Evolutionary conservation across 257 asterid genomes (phyloP), one percentile per base, ranked within the genome.

Genomic region (Petunia axillaris): DNA sequence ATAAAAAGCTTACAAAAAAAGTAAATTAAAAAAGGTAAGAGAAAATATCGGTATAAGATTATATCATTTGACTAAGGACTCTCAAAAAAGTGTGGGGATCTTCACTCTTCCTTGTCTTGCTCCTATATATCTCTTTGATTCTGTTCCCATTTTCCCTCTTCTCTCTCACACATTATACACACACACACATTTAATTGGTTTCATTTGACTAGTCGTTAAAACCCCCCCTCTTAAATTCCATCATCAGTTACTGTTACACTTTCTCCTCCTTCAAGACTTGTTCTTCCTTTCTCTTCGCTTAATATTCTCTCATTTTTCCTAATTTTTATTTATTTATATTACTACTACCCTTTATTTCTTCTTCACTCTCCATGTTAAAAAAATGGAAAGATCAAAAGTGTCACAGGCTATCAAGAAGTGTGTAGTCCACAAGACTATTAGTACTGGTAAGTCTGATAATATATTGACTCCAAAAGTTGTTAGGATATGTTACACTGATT

Each of bases 401-500:
- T 62, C 71, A 78, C 48, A 63, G 25, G 48, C 40, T 5, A 68
- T 64, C n/a, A 41, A 9, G 11, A 77, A 77, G 50, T 43, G 41
- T 35, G 36, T 77, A 39, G 50, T 55, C 74, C 39, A 63, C 64
- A 64, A 8, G 75, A 35, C 58, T 64, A 2, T 77, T n/a, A 16
- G 39, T 38, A 14, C n/a, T 64, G 48, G 73, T 4, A 5, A 35
- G 1, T 4, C 14, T 62, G 10, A 54, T 0, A 73, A 71, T 4
- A 41, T 64, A 84, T 71, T 50, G 11, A 35, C 43, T 70, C 91
- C 92, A 0, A 87, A 89, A 1, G 70, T 94, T 55, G 91, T 94
- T 14, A 79, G 89, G 58, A 86, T 94, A 36, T 80, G 82, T 0
- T 92, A 89, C 3, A 88, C 92, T 0, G 98, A 94, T 70, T 75